phyloP scores from a whole-genome alignment of 78 protist species.

The Speleostelium caveatum region DNA sequence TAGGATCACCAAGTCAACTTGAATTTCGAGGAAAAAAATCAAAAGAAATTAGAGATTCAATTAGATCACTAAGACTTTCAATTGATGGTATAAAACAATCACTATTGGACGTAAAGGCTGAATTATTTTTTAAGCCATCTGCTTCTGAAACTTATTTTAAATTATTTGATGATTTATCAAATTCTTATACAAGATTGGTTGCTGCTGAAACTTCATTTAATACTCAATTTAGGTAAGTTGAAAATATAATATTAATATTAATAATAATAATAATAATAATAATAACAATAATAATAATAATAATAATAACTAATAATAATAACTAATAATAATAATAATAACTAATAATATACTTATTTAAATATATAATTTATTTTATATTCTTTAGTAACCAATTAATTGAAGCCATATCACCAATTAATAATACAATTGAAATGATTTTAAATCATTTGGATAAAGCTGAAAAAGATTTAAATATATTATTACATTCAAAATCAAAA shows the following conservation, averaged over 20 bases:
- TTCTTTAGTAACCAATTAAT: slow-evolving; percentile 6
- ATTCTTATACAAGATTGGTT: slow-evolving; percentile 26
- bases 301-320: too few relatives aligned
- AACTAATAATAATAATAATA: too few relatives aligned
- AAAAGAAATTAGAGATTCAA: not conserved
- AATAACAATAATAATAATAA: too few relatives aligned
- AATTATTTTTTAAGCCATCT: slow-evolving; percentile 15
- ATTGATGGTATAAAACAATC: slow-evolving; percentile 12
- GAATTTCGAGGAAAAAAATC: not conserved
- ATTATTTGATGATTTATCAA: slow-evolving; percentile 6
- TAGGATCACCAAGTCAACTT: too few relatives aligned
- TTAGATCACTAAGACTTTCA: slow-evolving; percentile 1
- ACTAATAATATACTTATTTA: too few relatives aligned
- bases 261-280: too few relatives aligned
- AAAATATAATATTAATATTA: too few relatives aligned
- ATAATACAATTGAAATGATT: not conserved
- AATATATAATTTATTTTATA: too few relatives aligned
- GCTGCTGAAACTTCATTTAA: slow-evolving; percentile 49
- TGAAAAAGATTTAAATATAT: not conserved
- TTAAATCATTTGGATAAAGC: not conserved
- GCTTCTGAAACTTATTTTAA: not conserved
- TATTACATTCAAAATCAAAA: not conserved
- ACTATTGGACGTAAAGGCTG: slow-evolving; percentile 30
- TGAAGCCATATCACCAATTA: slow-evolving; percentile 22
- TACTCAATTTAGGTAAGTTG: too few relatives aligned